Conservation (phyloP, 83 land plant genomes). For the Picea mariana region DNA sequence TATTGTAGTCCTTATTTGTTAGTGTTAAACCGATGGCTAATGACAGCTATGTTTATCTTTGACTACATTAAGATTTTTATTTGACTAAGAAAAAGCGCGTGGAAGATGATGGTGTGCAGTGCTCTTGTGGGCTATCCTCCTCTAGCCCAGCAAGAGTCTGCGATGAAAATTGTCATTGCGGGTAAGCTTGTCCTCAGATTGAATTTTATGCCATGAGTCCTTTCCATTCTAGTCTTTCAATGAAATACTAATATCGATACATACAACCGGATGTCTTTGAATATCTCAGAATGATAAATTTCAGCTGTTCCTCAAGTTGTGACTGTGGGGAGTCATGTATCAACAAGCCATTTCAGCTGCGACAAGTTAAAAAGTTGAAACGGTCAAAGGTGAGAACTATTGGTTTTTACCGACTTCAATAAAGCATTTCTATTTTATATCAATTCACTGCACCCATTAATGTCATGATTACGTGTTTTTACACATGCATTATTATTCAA, state of each 20-base stretch:
- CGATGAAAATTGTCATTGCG: conserved; percentile 82
- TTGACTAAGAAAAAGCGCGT: conserved; percentile 61
- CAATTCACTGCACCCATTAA: background rate
- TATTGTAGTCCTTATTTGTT: background rate
- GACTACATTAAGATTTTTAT: conserved; percentile 61
- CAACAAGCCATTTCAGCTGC: conserved; percentile 80
- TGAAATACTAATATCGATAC: background rate
- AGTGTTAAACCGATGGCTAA: background rate
- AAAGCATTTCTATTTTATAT: background rate
- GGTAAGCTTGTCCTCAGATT: conserved; percentile 40
- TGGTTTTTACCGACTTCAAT: background rate
- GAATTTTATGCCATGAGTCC: background rate
- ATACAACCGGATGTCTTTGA: background rate
- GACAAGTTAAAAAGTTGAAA: conserved; percentile 70
- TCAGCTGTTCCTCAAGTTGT: conserved; percentile 76
- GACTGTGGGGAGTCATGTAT: conserved; percentile 70
- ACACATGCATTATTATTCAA: no score
- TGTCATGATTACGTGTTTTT: no score
- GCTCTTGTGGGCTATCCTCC: conserved; percentile 52
- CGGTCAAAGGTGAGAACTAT: conserved; percentile 54
- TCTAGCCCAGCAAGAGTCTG: conserved; percentile 43
- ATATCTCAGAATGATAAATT: conserved; percentile 64
- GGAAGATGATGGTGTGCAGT: conserved; percentile 84
- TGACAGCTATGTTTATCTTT: conserved; percentile 15
- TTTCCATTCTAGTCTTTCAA: conserved; percentile 1